phyloP scores from a whole-genome alignment of 1,284 basidiomycete genomes.

The Ustilago sp. region DNA sequence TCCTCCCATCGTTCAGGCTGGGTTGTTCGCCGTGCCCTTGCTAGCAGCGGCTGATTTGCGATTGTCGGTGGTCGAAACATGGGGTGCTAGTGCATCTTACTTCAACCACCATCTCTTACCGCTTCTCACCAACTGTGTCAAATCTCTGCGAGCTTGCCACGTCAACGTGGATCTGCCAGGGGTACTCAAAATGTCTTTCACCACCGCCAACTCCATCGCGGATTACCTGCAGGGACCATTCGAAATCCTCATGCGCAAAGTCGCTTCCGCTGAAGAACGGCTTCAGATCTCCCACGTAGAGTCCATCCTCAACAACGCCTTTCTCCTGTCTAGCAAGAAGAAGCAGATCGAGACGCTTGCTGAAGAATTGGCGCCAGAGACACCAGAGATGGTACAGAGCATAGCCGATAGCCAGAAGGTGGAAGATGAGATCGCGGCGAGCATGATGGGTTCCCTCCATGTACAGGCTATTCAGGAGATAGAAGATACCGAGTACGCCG shows the following conservation, averaged over 20 bases:
- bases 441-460: conserved; percentile 37
- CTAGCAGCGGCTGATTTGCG: conserved; percentile 42
- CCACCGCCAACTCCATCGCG: conserved; percentile 40
- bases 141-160: conserved; percentile 42
- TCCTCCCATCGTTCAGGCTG: conserved; percentile 39
- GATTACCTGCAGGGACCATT: conserved; percentile 43
- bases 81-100: conserved; percentile 42
- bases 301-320: conserved; percentile 37
- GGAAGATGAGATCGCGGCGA: conserved; percentile 43
- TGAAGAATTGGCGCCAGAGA: conserved; percentile 37
- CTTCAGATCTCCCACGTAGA: conserved; percentile 40
- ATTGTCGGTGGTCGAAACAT: conserved; percentile 44
- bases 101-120: conserved; percentile 46
- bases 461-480: conserved; percentile 41
- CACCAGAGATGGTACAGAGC: conserved; percentile 41
- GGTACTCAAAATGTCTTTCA: conserved; percentile 37
- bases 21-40: conserved; percentile 42
- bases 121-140: conserved; percentile 44
- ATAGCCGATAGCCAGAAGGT: conserved; percentile 48
- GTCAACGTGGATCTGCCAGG: conserved; percentile 38
- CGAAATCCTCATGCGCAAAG: conserved; percentile 46
- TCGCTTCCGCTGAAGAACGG: conserved; percentile 35
- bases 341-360: conserved; percentile 31
- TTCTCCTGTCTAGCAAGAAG: conserved; percentile 31
- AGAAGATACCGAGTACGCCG: conserved; percentile 38